Base-by-base conservation (phyloP, 2,329 filamentous ascomycete genomes). In the Penicillium sp. region DNA sequence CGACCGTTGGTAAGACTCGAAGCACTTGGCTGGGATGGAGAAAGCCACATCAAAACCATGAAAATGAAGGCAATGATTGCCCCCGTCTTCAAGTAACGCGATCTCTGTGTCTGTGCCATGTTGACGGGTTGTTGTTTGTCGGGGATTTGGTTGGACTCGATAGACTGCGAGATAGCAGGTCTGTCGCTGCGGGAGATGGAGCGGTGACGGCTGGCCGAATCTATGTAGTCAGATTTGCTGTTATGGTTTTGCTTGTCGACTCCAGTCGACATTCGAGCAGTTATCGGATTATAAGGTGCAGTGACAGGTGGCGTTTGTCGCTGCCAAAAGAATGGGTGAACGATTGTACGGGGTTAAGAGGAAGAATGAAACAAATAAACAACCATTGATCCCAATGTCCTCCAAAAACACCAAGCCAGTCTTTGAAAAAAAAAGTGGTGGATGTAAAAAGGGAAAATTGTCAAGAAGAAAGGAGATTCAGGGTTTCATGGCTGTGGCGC, bases 81-180 rank as follows among this genome's bases (percentile, higher is more conserved):
- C 38, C 82, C 84, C 50, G 83, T 83, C 77, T 86, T 87, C 65
- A 87, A 67, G 66, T 81, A 85, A 58, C 84, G 79, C 50, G 82
- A 75, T 69, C 82, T 78, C 73, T 85, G 82, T 61, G 80, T 82
- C 75, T 85, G 83, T 65, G 84, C 83, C 84, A 87, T 86, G 63
- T 75, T 77, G 66, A 73, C 73, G 70, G 73, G 51, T 55, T 67
- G 51, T 55, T 67, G 70, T 60, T 73, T 71, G 40, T 65, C 67
- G 50, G 66, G 59, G 62, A 78, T 76, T 61, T 77, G 71, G 60
- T 77, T 73, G 43, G 74, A 66, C 61, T 81, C 80, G 62, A 80
- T 75, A 67, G 78, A 75, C 43, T 75, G 75, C 62, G 82, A 74
- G 63, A 68, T 64, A 55, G 61, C 58, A 56, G 71, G 69, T 65